Evolutionary conservation across 495 filamentous ascomycete species (phyloP).

Genomic region (Trichoderma asperelloides): DNA sequence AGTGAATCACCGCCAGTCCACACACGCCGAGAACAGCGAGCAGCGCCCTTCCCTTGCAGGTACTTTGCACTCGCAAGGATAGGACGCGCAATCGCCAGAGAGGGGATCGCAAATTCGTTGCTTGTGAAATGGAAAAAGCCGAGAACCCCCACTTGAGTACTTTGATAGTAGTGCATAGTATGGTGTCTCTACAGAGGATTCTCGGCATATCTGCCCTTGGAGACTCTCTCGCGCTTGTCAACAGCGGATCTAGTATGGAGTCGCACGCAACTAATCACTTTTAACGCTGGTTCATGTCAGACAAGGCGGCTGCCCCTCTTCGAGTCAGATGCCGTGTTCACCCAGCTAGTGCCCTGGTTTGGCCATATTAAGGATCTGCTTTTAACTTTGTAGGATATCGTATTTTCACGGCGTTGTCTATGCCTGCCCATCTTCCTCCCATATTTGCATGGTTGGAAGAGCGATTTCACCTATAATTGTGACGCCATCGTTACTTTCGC

Average conservation of each 20-base stretch:
- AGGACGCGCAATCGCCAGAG: not conserved
- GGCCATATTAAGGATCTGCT: not conserved
- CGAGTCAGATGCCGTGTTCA: not conserved
- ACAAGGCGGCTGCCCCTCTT: not conserved
- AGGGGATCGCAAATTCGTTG: not conserved
- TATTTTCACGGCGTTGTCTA: not conserved
- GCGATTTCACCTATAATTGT: not conserved
- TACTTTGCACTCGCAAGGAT: not conserved
- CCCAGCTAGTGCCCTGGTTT: not conserved
- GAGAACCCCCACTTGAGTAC: not conserved
- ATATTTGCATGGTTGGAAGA: not conserved
- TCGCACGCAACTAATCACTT: not conserved
- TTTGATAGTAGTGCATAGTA: too few relatives aligned
- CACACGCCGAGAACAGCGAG: not conserved
- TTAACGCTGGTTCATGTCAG: not conserved
- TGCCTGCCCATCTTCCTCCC: not conserved
- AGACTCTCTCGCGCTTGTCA: not conserved
- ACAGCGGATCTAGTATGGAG: not conserved
- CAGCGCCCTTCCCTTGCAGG: slow-evolving; percentile 1
- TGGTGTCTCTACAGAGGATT: not conserved
- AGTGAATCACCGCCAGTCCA: slow-evolving; percentile 1
- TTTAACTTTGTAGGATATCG: not conserved
- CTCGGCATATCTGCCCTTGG: not conserved
- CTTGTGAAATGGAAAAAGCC: not conserved
- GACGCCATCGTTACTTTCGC: not conserved